A percentile compares a stretch with the other conserved stretches of the same genome.
phyloP scores from a whole-genome alignment of 2,329 filamentous ascomycete genomes.

The Trichoderma brevicompactum region DNA sequence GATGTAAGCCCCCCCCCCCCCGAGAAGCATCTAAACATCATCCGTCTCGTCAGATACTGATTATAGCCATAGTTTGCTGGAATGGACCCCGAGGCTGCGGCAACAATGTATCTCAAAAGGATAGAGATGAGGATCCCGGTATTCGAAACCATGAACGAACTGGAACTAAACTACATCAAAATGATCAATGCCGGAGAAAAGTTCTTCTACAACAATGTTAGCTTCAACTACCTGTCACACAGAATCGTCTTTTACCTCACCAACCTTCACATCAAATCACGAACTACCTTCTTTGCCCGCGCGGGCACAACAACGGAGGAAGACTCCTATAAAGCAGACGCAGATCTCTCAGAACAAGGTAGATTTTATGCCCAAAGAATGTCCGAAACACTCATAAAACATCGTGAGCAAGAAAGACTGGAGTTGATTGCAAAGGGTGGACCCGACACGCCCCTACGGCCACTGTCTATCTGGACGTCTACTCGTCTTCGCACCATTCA shows the following conservation, averaged over 20 bases:
- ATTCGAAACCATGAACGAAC: constrained; percentile 95
- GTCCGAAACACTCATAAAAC: constrained; percentile 79
- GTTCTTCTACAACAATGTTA: constrained; percentile 95
- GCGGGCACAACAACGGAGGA: constrained; percentile 86
- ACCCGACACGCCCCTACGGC: constrained; percentile 70
- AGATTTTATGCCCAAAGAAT: constrained; percentile 81
- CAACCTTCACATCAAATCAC: constrained; percentile 94
- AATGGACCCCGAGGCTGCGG: constrained; percentile 91
- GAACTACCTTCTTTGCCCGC: constrained; percentile 90
- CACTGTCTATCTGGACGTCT: constrained; percentile 92
- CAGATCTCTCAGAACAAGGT: constrained; percentile 79
- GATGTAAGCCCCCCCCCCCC: constrained; percentile 66
- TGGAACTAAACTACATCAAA: constrained; percentile 95
- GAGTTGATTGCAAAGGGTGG: constrained; percentile 71
- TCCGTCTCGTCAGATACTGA: constrained; percentile 17
- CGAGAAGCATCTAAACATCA: background rate
- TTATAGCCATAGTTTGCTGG: constrained; percentile 70
- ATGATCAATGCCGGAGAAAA: constrained; percentile 98
- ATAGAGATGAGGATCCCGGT: constrained; percentile 93
- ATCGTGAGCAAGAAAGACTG: constrained; percentile 80
- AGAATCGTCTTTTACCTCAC: constrained; percentile 98
- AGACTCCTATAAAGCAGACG: constrained; percentile 90
- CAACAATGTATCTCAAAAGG: constrained; percentile 85
- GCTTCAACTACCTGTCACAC: constrained; percentile 94
- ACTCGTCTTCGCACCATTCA: constrained; percentile 89